phyloP scores from a whole-genome alignment of 2,329 filamentous ascomycete species.

The Dryadomyces quercus-mongolicae region DNA sequence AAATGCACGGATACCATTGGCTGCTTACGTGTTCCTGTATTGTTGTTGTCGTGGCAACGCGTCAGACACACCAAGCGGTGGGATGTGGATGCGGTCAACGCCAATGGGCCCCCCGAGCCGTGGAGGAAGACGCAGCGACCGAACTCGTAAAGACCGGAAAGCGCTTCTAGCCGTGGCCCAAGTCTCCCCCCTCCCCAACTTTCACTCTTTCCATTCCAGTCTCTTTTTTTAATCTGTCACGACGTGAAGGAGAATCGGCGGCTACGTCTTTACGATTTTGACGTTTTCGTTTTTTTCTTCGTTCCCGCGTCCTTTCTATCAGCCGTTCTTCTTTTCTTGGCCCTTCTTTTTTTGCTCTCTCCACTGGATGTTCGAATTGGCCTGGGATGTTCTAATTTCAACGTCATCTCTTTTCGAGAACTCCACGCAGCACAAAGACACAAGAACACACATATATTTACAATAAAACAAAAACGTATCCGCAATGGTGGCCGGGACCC shows the following conservation, averaged over 20 bases:
- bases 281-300: background rate
- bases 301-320: background rate
- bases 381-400: background rate
- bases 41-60: background rate
- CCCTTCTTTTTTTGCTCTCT: background rate
- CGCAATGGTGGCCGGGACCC: conserved; percentile 6
- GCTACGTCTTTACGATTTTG: background rate
- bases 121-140: background rate
- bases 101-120: background rate
- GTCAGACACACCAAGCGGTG: background rate
- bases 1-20: background rate
- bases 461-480: background rate
- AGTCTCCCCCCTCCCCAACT: background rate
- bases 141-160: background rate
- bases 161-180: background rate
- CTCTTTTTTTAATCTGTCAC: background rate
- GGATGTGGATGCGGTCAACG: background rate
- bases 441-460: background rate
- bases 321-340: background rate
- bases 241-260: background rate
- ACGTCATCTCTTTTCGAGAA: too few species aligned
- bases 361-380: background rate
- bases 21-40: background rate
- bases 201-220: background rate
- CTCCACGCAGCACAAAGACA: background rate